phyloP scores from a whole-genome alignment of 2,329 filamentous ascomycete genomes.

The Seiridium unicorne region DNA sequence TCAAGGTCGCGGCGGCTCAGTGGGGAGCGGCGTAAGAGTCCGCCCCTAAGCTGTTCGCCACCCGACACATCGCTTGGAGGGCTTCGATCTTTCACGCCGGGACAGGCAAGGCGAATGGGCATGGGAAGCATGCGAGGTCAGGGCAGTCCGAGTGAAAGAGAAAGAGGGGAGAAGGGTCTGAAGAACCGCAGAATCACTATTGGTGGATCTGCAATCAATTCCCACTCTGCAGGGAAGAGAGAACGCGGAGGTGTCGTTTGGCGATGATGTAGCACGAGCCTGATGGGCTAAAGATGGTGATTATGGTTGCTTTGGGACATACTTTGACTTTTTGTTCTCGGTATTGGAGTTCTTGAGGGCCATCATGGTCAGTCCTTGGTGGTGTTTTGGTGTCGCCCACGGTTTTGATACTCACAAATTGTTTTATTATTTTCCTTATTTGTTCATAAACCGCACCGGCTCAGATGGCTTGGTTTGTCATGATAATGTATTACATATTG shows the following conservation, averaged over 20 bases:
- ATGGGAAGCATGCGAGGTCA: conserved; percentile 36
- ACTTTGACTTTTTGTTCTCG: not conserved
- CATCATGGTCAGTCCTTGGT: not conserved
- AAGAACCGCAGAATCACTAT: conserved; percentile 41
- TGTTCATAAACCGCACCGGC: not conserved
- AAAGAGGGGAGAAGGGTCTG: conserved; percentile 13
- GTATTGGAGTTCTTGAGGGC: not conserved
- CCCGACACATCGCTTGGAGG: conserved; percentile 29
- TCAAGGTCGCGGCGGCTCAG: conserved; percentile 51
- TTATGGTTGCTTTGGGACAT: not conserved
- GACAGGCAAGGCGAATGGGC: conserved; percentile 59
- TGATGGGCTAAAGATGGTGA: not conserved
- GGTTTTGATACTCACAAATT: not conserved
- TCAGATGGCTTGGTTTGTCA: not conserved
- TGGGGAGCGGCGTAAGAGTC: conserved; percentile 48
- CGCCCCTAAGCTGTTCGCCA: conserved; percentile 53
- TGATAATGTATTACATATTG: not conserved
- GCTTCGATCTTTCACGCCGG: conserved; percentile 45
- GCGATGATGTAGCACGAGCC: conserved; percentile 3
- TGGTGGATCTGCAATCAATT: conserved; percentile 29
- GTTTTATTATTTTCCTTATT: not conserved
- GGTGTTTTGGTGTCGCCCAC: not conserved
- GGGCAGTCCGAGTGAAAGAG: conserved; percentile 11
- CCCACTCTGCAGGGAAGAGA: not conserved
- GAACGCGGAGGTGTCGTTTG: not conserved